A percentile compares a stretch with the other conserved stretches of the same genome.
Evolutionary conservation across 768 basidiomycete species (phyloP).

Genomic region (Suillus sp.): DNA sequence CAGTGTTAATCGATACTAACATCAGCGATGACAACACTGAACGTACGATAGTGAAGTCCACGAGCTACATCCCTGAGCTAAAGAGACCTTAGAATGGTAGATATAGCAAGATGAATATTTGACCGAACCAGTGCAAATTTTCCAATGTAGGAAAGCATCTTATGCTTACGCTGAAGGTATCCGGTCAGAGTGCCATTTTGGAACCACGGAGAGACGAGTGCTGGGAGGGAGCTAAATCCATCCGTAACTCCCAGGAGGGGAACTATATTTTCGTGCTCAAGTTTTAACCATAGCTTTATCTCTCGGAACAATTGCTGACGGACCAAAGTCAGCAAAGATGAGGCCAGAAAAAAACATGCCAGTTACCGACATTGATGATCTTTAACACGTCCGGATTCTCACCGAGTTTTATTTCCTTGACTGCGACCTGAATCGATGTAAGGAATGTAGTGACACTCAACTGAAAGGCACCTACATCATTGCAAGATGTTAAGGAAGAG

Average conservation of each 20-base stretch:
- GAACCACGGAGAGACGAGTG: constrained; percentile 39
- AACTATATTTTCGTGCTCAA: constrained; percentile 34
- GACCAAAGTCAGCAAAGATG: background rate
- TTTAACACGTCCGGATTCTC: background rate
- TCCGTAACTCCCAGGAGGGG: constrained; percentile 31
- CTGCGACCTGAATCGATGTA: background rate
- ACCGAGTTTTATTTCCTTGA: background rate
- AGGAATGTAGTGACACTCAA: background rate
- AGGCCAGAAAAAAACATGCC: background rate
- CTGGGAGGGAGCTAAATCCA: constrained; percentile 32
- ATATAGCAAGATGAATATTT: background rate
- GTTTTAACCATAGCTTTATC: constrained; percentile 32
- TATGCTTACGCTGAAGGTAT: constrained; percentile 22
- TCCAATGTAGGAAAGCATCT: background rate
- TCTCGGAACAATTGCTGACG: constrained; percentile 33
- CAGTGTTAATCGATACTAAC: background rate
- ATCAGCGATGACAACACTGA: constrained; percentile 10
- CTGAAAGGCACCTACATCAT: background rate
- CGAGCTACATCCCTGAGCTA: background rate
- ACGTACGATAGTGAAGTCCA: background rate
- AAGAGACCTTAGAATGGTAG: background rate
- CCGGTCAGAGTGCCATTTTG: constrained; percentile 29
- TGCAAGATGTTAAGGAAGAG: background rate
- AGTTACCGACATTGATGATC: background rate
- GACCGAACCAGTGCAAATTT: background rate